Conservation (phyloP, 352 stramenopile genomes). For the Elongisporangium undulatum region DNA sequence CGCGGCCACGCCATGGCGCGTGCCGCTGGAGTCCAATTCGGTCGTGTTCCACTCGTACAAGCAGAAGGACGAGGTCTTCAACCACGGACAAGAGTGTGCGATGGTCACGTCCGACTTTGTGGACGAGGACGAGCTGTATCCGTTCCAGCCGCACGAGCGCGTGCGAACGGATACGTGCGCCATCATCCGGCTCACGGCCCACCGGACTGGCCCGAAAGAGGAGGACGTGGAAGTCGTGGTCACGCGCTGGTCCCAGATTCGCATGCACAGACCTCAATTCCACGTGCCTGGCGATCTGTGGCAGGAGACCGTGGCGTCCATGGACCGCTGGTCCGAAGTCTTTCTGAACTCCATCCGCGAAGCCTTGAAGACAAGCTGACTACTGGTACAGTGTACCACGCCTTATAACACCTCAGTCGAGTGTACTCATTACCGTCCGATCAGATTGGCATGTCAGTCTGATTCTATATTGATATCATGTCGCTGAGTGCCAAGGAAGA, state of each 20-base stretch:
- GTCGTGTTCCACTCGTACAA: slow-evolving; percentile 26
- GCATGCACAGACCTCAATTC: slow-evolving; percentile 18
- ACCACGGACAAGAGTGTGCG: slow-evolving; percentile 19
- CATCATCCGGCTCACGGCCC: slow-evolving; percentile 20
- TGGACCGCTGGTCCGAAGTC: not conserved
- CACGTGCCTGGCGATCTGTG: slow-evolving; percentile 14
- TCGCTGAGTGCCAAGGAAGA: slow-evolving; percentile 56
- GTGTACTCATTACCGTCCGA: not conserved
- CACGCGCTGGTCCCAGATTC: slow-evolving; percentile 22
- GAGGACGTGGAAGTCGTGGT: slow-evolving; percentile 16
- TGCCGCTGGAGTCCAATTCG: slow-evolving; percentile 31
- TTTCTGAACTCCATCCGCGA: not conserved
- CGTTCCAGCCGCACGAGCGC: slow-evolving; percentile 15
- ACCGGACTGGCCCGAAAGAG: not conserved
- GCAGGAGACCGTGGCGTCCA: not conserved
- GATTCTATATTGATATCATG: slow-evolving; percentile 13
- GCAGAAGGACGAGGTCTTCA: slow-evolving; percentile 7
- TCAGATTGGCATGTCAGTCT: not conserved
- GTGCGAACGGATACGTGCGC: slow-evolving; percentile 30
- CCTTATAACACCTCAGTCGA: too few species aligned
- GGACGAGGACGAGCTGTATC: slow-evolving; percentile 36
- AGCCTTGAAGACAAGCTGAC: too few species aligned
- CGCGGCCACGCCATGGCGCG: slow-evolving; percentile 7
- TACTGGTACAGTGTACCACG: too few species aligned
- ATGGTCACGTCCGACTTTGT: slow-evolving; percentile 32